Evolutionary conservation across 1,139 yeast genomes (phyloP).

Genomic region (Pneumocystis canis): DNA sequence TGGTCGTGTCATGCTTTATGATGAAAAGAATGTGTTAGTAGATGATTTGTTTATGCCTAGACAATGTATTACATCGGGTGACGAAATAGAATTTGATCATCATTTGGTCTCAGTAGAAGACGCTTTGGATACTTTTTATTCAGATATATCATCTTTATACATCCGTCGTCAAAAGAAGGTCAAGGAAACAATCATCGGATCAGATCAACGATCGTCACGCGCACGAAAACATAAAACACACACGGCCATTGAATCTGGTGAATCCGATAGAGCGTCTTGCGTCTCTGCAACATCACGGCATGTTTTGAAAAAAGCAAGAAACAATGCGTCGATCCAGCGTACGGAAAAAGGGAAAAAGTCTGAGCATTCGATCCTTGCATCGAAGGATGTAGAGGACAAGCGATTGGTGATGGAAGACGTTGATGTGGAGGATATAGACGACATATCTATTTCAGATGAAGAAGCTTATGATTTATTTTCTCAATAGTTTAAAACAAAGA

Average conservation of each 20-base stretch:
- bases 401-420: background rate
- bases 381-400: no score
- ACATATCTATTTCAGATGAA: background rate
- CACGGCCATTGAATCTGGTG: no score
- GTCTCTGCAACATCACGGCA: no score
- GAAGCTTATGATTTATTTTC: background rate
- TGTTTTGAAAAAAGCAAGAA: no score
- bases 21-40: constrained; percentile 29
- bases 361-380: no score
- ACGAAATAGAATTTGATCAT: constrained; percentile 18
- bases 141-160: background rate
- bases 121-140: background rate
- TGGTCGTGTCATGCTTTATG: constrained; percentile 33
- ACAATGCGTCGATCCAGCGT: no score
- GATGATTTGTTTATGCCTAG: constrained; percentile 25
- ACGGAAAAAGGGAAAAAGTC: no score
- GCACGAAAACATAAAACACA: no score
- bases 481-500: background rate
- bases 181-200: background rate
- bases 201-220: background rate
- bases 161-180: background rate
- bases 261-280: no score
- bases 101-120: constrained; percentile 18
- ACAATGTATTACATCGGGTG: constrained; percentile 14
- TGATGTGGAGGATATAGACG: background rate